These are phyloP conservation scores for Symbiodinium natans DNA, from an alignment of 73 alveolate species.

Conservation along the genomic window DNA sequence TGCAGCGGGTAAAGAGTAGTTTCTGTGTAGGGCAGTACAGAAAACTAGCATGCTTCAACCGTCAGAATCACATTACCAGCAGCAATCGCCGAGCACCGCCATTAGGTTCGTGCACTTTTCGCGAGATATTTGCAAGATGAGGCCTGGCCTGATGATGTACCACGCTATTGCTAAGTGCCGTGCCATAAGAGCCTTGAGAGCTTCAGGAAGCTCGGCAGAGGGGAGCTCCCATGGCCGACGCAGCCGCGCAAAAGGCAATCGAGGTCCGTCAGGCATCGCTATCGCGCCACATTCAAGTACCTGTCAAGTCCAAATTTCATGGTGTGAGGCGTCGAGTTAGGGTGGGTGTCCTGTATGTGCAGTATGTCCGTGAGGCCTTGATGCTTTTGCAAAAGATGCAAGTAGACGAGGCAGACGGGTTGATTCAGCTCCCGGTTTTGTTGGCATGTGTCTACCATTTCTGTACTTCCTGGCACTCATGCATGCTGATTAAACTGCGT, in stretches of 20 bases:
- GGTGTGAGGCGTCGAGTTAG: too few species aligned
- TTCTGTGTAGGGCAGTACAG: too few species aligned
- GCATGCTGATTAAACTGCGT: too few species aligned
- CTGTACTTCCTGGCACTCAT: too few species aligned
- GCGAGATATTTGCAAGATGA: not conserved
- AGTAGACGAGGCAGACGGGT: not conserved
- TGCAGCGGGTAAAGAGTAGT: too few species aligned
- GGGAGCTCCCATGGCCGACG: constrained; percentile 18
- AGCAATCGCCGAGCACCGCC: too few species aligned
- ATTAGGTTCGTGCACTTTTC: not conserved
- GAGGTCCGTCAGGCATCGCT: not conserved
- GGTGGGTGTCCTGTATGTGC: not conserved
- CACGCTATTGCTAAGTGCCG: too few species aligned
- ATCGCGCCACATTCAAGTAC: too few species aligned
- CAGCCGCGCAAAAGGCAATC: constrained; percentile 14
- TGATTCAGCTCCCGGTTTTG: too few species aligned
- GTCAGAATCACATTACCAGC: too few species aligned
- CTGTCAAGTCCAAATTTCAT: too few species aligned
- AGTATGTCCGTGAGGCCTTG: not conserved
- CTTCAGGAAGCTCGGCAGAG: constrained; percentile 2
- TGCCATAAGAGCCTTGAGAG: not conserved
- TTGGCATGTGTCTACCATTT: not conserved
- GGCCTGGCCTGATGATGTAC: not conserved
- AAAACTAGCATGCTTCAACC: too few species aligned
- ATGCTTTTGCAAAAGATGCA: not conserved